Base-by-base conservation (phyloP, 345 rosid species). In the Euphorbia pulcherrima region DNA sequence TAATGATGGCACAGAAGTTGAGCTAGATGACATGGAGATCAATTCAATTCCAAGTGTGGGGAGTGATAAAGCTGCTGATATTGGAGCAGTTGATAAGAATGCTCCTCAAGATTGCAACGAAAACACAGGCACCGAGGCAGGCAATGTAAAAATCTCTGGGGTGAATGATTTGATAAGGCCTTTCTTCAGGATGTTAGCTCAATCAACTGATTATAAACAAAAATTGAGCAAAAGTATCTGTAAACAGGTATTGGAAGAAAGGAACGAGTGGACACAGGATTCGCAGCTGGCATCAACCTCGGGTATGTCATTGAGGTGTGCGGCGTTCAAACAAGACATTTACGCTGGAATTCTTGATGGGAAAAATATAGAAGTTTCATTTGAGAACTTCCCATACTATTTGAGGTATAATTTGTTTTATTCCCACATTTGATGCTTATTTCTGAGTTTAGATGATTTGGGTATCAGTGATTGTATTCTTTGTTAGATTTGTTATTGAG, bases 301-400 rank as follows among this genome's bases (percentile, higher is more conserved):
- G 24, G 87, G 86, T 65, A 81, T 74, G 75, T 78, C 84, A 63
- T 77, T 79, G 64, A 85, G 84, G 35, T 75, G 83, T 77, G 84
- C 87, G 6, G 80, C 79, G 24, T 81, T 92, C 79, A 88, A 78
- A 71, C 86, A 88, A 64, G 86, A 76, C 57, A 77, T 90, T 74
- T 75, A 75, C 69, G 89, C 90, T 48, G 88, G 92, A 78, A 87
- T 90, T 71, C 84, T 92, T 50, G 96, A 87, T 79, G 98, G 97
- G 57, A 74, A 77, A 85, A 80, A 74, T 65, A 70, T 83, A 66
- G 75, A 83, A 69, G 97, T 83, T 64, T 86, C 98, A 68, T 88
- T 92, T 67, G 89, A 90, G 35, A 72, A 80, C 62, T 92, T 92
- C 66, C 98, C 98, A 30, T 90, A 92, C 73, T 90, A 88, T 82